These are phyloP conservation scores for Termitomyces eurrhizus DNA, from an alignment of 768 basidiomycete genomes.

Conservation along the genomic window DNA sequence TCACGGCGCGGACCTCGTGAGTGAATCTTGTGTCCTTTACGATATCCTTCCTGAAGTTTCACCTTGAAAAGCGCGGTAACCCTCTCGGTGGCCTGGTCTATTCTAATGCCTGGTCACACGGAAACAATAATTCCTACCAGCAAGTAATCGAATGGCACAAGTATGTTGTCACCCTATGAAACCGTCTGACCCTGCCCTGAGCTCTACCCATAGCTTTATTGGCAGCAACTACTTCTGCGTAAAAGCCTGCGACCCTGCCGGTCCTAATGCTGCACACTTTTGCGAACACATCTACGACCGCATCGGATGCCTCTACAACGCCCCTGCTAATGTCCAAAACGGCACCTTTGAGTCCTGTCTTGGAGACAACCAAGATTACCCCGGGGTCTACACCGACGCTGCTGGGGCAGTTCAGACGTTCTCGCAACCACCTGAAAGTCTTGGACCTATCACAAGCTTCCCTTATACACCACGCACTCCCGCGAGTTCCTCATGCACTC, in stretches of 20 bases:
- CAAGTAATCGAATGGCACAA: constrained; percentile 60
- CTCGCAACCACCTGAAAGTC: constrained; percentile 39
- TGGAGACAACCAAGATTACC: constrained; percentile 43
- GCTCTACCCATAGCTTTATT: constrained; percentile 45
- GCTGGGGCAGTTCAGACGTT: constrained; percentile 26
- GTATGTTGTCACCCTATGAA: constrained; percentile 27
- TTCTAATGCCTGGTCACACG: constrained; percentile 19
- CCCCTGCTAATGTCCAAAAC: constrained; percentile 48
- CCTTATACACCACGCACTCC: constrained; percentile 41
- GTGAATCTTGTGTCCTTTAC: constrained; percentile 5
- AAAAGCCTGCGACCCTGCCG: constrained; percentile 55
- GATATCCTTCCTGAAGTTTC: neutral
- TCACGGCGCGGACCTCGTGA: constrained; percentile 59
- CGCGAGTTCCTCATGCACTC: constrained; percentile 32
- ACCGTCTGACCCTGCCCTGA: neutral
- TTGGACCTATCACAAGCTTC: constrained; percentile 36
- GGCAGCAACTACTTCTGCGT: constrained; percentile 51
- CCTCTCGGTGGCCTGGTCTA: constrained; percentile 16
- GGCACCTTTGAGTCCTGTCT: constrained; percentile 51
- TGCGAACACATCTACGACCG: constrained; percentile 66
- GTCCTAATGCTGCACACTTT: constrained; percentile 34
- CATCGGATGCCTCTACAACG: constrained; percentile 59
- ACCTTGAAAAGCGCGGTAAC: constrained; percentile 12
- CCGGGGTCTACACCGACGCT: constrained; percentile 15
- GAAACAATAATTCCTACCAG: constrained; percentile 28